Evolutionary conservation across 83 land plant species (phyloP), one percentile per base, ranked within the genome.

Genomic region (Picea abies): DNA sequence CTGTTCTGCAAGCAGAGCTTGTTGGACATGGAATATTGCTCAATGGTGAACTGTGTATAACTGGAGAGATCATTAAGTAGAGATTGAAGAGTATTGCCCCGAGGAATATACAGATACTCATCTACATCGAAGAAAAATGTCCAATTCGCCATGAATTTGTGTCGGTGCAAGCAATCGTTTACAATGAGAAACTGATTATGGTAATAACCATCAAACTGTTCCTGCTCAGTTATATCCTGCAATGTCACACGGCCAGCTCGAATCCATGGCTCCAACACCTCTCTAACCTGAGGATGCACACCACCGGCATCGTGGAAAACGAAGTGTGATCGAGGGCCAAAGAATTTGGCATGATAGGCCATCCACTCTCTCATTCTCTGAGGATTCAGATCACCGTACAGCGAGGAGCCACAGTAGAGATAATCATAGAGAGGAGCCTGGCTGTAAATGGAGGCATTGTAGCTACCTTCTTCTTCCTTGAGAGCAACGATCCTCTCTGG

Each of bases 151-250:
- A 79, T 81, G 81, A 88, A 90, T 41, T 87, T 84, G 63, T 93
- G 90, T 26, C 96, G 79, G 81, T 94, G 96, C 82, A 97, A 79
- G 75, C 99, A 97, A 81, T 97, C 99, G 71, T 97, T 97, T 47
- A 97, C 98, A 29, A 95, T 88, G 83, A 97, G 68, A 72, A 97
- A 97, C 90, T 97, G 99, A 79, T 97, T 97, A 83, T 97, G 91
- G 85, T 97, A 97, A 82, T 95, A 97, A 22, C 98, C 98, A 82
- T 96, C 99, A 67, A 85, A 95, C 80, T 89, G 78, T 82, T 90
- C 94, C 75, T 96, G 95, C 68, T 86, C 98, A 60, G 88, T 75
- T 5, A 95, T 83, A 78, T 96, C 92, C 77, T 96, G 93, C 79
- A 96, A 63, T 22, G 96, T 95, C 80, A 96, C 97, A 35, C 84